Conservation (phyloP, 176 grass and related monocot genomes). For the Musa schizocarpa region DNA sequence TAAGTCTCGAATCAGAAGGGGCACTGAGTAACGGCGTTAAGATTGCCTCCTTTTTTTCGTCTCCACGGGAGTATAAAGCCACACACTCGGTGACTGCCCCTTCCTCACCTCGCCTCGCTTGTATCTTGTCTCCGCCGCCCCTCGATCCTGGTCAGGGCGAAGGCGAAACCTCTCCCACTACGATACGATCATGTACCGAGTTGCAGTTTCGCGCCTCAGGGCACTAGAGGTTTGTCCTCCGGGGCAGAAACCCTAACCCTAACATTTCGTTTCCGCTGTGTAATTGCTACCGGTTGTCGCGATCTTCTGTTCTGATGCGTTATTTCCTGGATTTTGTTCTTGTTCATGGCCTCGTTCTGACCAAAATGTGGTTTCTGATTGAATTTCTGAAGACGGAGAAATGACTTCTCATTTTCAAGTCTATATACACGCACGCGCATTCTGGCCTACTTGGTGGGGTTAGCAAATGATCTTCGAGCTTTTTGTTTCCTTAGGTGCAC, state of each 20-base stretch:
- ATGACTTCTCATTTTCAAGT: too few species aligned
- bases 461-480: background rate
- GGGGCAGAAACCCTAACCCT: background rate
- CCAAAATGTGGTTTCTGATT: background rate
- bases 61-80: too few species aligned
- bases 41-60: too few species aligned
- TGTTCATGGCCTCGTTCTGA: background rate
- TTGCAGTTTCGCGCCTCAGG: slow-evolving; percentile 30
- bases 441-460: background rate
- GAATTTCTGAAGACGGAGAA: too few species aligned
- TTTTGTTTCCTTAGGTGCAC: background rate
- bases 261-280: slow-evolving; percentile 16
- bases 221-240: slow-evolving; percentile 32
- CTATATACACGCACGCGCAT: too few species aligned
- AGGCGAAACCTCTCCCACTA: background rate
- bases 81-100: too few species aligned
- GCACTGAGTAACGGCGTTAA: too few species aligned
- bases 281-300: background rate
- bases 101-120: too few species aligned
- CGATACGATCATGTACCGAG: slow-evolving; percentile 36
- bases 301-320: background rate
- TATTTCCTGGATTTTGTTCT: background rate
- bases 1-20: too few species aligned
- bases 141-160: background rate
- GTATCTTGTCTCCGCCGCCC: too few species aligned